Percentiles rank a stretch among this genome's conserved stretches.
These are phyloP conservation scores for Sicyos edulis DNA, from an alignment of 306 rosid species.

Conservation along the genomic window DNA sequence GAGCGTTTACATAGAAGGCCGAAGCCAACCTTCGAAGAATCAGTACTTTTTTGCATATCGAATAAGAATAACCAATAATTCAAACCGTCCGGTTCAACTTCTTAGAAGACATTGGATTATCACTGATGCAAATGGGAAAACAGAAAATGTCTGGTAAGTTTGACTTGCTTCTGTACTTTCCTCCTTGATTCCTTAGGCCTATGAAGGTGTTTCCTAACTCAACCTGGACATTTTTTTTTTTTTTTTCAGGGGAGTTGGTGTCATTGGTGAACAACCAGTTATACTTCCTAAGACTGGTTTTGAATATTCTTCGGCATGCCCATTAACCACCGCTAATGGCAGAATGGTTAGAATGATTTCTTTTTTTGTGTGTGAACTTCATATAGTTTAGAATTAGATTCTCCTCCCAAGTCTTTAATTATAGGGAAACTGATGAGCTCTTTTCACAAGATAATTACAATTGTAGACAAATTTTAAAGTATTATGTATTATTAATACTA, in stretches of 20 bases:
- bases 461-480: too few species aligned
- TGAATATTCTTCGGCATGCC: constrained; percentile 97
- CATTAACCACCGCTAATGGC: constrained; percentile 75
- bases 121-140: constrained; percentile 78
- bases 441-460: too few species aligned
- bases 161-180: constrained; percentile 18
- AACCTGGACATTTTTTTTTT: constrained; percentile 10
- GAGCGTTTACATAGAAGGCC: constrained; percentile 85
- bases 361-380: neutral
- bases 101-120: constrained; percentile 95
- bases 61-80: constrained; percentile 79
- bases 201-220: neutral
- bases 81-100: constrained; percentile 76
- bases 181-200: constrained; percentile 14
- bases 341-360: constrained; percentile 69
- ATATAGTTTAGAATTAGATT: neutral
- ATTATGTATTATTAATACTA: too few species aligned
- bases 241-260: constrained; percentile 77
- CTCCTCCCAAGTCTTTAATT: neutral
- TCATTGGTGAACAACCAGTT: constrained; percentile 92
- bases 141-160: constrained; percentile 79
- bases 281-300: constrained; percentile 79
- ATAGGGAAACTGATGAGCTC: too few species aligned
- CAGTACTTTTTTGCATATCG: constrained; percentile 86
- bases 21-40: constrained; percentile 84